These are phyloP conservation scores for Entophlyctis luteolus DNA, from an alignment of 192 early-diverging fungal genomes.

Conservation along the genomic window DNA sequence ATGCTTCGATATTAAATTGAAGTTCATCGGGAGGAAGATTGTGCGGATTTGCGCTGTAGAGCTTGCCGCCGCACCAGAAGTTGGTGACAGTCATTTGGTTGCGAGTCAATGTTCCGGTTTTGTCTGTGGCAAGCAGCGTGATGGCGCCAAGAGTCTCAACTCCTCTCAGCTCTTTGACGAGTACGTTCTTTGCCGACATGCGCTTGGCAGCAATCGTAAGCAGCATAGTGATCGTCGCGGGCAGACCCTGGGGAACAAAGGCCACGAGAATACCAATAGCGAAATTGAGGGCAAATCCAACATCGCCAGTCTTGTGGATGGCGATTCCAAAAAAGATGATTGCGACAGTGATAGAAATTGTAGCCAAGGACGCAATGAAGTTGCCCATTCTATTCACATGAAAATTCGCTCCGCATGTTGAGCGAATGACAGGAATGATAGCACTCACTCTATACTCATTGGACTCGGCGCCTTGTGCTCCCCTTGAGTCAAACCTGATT, in stretches of 20 bases:
- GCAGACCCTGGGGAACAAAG: slow-evolving; percentile 61
- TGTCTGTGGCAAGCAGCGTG: slow-evolving; percentile 73
- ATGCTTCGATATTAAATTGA: too few relatives aligned
- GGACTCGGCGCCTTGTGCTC: too few relatives aligned
- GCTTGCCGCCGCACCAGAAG: not conserved
- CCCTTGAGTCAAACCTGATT: too few relatives aligned
- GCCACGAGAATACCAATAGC: slow-evolving; percentile 52
- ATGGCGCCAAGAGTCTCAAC: slow-evolving; percentile 86
- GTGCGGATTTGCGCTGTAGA: too few relatives aligned
- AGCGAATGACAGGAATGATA: too few relatives aligned
- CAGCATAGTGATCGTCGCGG: slow-evolving; percentile 71
- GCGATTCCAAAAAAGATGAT: slow-evolving; percentile 78
- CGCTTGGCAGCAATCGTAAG: slow-evolving; percentile 72
- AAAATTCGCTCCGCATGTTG: too few relatives aligned
- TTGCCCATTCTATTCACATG: slow-evolving; percentile 57
- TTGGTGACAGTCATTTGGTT: slow-evolving; percentile 59
- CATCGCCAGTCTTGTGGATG: slow-evolving; percentile 49
- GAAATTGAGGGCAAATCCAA: slow-evolving; percentile 59
- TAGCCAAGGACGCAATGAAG: slow-evolving; percentile 69
- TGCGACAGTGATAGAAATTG: slow-evolving; percentile 53
- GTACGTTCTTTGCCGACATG: slow-evolving; percentile 62
- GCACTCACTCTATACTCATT: too few relatives aligned
- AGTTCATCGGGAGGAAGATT: too few relatives aligned
- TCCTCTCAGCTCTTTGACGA: slow-evolving; percentile 78
- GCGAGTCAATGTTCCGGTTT: slow-evolving; percentile 88